Base-by-base conservation (phyloP, 352 stramenopile species). In the Aphanomyces euteiches region DNA sequence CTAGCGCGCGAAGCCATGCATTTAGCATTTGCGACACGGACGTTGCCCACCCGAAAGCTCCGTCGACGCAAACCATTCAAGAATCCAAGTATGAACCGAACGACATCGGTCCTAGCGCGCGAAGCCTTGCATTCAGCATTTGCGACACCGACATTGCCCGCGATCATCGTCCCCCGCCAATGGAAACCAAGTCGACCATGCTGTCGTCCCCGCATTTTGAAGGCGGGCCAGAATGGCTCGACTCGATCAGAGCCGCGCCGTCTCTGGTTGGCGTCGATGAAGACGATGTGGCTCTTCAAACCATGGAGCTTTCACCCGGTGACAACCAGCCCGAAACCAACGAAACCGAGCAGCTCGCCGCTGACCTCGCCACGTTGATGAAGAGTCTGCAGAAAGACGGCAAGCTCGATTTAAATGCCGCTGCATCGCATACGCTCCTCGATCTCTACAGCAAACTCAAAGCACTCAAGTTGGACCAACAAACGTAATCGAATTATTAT, bases 401-500 rank as follows among this genome's bases (percentile, higher is more conserved):
- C 50, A 58, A 17, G 50, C 36, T 58, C 17, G 50, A 58, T 10
- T 58, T 58, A 28, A 58, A 58, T 21, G 50, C 50, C 50, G 17
- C 7, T 21, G 50, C 50, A 12, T 58, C 50, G 50, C 50, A 58
- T 19, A 37, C 50, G 15, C 50, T 58, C 7, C 21, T 58, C 17
- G 50, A 58, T 13, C 17, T 58, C 17, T 58, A 58, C 50, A 58
- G 3, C 50, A 17, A 58, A 28, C 50, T 58, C 50, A 58, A 58
- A 28, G 17, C 19, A 19, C 50, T 58, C 7, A 1, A 58, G 17
- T 58, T 58, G 50, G 50, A 58, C 3, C 43, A 50, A n/a, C 43
- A 12, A 1, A 28, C 28, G 28, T 28, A 28, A 28, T 2, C 28
- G 28, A 28, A 28, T 28, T 28, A 28, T 28, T 28, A 50, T 50